Evolutionary conservation across 2,329 filamentous ascomycete genomes (phyloP).

Genomic region (Sporothrix schenckii): DNA sequence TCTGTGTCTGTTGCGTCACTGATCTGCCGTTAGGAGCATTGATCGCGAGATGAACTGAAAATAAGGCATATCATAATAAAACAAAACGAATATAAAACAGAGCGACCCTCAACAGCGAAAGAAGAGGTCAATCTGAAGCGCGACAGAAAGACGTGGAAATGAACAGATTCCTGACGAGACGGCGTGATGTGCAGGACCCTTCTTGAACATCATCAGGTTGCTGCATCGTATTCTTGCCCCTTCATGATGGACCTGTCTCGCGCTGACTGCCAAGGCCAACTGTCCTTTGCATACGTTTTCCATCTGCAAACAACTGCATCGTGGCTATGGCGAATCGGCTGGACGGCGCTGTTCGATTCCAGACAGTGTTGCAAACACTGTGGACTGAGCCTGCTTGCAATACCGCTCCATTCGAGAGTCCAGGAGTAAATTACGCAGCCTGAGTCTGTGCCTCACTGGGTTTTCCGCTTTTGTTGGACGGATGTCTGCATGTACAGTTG

Average conservation of each 20-base stretch:
- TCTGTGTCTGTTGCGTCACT: no score
- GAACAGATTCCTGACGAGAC: neutral
- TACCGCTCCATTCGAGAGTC: neutral
- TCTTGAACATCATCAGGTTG: conserved; percentile 1
- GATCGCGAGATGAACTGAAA: neutral
- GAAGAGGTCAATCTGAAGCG: neutral
- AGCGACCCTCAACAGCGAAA: neutral
- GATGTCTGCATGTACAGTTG: no score
- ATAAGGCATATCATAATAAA: no score
- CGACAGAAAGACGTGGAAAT: neutral
- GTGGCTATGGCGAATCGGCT: no score
- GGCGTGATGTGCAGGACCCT: conserved; percentile 5
- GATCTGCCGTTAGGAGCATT: conserved; percentile 13
- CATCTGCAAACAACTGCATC: neutral
- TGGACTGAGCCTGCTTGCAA: no score
- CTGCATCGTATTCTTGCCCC: neutral
- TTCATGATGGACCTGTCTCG: neutral
- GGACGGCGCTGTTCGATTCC: no score
- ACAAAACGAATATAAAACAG: neutral
- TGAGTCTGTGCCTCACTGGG: no score
- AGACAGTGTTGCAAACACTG: no score
- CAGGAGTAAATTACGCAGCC: no score
- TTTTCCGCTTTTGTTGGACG: no score
- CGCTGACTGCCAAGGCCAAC: neutral
- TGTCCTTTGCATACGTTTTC: neutral